These are phyloP conservation scores for Trichosanthes truncata DNA, from an alignment of 306 rosid species.

Conservation along the genomic window DNA sequence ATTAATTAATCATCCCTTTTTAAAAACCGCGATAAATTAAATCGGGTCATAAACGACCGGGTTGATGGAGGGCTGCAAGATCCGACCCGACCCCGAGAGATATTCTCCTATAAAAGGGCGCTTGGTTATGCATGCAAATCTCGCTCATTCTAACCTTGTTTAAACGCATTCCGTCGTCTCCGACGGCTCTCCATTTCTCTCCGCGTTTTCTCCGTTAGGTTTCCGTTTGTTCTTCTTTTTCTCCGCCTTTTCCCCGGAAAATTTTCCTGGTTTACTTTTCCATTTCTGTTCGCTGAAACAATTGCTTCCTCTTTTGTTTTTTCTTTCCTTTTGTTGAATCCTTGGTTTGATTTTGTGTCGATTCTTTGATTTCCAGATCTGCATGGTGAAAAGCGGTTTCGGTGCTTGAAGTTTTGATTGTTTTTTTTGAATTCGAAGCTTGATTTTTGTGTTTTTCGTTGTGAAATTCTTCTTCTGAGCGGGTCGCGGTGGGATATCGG, in stretches of 20 bases:
- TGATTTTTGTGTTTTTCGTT: too few species aligned
- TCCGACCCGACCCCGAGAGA: background rate
- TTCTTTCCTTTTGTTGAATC: background rate
- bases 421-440: background rate
- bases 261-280: background rate
- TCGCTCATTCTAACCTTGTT: slow-evolving; percentile 39
- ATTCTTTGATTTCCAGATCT: slow-evolving; percentile 24
- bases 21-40: background rate
- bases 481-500: slow-evolving; percentile 54
- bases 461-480: slow-evolving; percentile 31
- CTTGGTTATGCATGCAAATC: slow-evolving; percentile 47
- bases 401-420: slow-evolving; percentile 1
- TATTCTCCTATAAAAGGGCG: slow-evolving; percentile 31
- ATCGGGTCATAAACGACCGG: background rate
- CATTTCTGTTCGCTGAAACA: background rate
- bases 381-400: slow-evolving; percentile 25
- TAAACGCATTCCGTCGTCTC: slow-evolving; percentile 4
- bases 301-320: background rate
- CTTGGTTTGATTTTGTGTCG: background rate
- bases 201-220: background rate
- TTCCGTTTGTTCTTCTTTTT: background rate
- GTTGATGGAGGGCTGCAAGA: background rate
- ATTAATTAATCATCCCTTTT: background rate
- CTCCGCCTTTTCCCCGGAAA: background rate
- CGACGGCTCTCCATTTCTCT: background rate